A percentile compares a stretch with the other conserved stretches of the same genome.
Conservation (phyloP, 2,329 filamentous ascomycete genomes). For the Pseudofabraea citricarpa region DNA sequence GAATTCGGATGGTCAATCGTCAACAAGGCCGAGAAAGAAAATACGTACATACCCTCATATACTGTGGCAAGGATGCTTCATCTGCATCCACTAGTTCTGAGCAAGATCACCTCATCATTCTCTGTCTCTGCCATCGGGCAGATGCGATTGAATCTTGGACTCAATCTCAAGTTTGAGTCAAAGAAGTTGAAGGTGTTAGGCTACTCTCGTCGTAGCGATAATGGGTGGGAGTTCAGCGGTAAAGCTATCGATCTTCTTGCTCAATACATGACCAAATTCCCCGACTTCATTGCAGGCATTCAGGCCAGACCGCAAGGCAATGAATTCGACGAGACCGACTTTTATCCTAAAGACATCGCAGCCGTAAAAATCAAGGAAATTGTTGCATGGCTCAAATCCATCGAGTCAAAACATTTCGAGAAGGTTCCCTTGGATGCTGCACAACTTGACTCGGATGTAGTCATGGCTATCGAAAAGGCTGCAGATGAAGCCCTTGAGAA, state of each 20-base stretch:
- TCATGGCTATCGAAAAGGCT: conserved; percentile 72
- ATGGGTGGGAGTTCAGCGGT: conserved; percentile 93
- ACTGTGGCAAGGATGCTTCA: conserved; percentile 78
- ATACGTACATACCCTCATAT: conserved; percentile 74
- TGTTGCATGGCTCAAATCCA: conserved; percentile 83
- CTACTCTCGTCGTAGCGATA: conserved; percentile 80
- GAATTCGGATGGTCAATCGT: conserved; percentile 80
- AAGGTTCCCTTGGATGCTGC: conserved; percentile 94
- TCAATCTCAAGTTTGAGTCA: conserved; percentile 95
- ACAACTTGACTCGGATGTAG: conserved; percentile 88
- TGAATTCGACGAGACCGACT: conserved; percentile 77
- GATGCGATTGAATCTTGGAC: conserved; percentile 74
- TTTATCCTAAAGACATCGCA: conserved; percentile 73
- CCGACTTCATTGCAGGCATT: conserved; percentile 89
- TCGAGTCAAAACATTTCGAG: conserved; percentile 89
- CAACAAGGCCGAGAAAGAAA: conserved; percentile 52
- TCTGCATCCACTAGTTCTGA: conserved; percentile 81
- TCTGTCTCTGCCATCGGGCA: conserved; percentile 77
- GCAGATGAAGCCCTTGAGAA: conserved; percentile 59
- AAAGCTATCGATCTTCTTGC: conserved; percentile 76
- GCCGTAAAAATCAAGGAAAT: conserved; percentile 88
- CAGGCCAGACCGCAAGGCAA: conserved; percentile 81
- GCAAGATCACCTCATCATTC: conserved; percentile 95
- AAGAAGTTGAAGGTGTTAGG: conserved; percentile 94
- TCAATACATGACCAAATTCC: conserved; percentile 90